Base-by-base conservation (phyloP, 1,139 yeast genomes). In the Yamadazyma dendronema region DNA sequence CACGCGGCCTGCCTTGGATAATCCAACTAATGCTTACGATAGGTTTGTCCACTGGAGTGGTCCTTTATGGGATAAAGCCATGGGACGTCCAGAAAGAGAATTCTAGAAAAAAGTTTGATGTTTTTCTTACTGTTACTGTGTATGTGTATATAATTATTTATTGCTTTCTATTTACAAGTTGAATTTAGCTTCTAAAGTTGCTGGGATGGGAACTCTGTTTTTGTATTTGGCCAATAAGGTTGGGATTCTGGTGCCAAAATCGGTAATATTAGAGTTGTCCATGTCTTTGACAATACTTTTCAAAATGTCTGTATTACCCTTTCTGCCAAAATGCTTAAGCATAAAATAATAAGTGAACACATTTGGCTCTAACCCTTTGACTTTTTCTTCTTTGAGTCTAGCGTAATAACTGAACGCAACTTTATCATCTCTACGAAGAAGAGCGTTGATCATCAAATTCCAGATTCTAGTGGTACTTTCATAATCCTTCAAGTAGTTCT, bases 1-100 rank as follows among this genome's bases (percentile, higher is more conserved):
- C 59, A 96, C 95, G 16, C 77, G 99, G 48, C 98, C 98, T 0
- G 98, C 96, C 1, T 67, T 90, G 48, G 98, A 94, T 59, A 71
- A 71, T 41, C 55, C 79, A 1, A 62, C 67, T 1, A 82, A 74
- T 50, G 87, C 82, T 3, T 54, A 61, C 35, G 97, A 88, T 58
- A 72, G 97, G 44, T 65, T 82, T 42, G 57, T 59, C 29, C 77
- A 71, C 49, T 71, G 74, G 74, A 56, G 65, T 12, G 53, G 47
- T 13, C 77, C 77, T 1, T 48, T 68, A 33, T 71, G 71, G 66
- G 57, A 54, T 35, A 53, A 59, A 44, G 76, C 77, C 27, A 70
- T 71, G 76, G 76, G 76, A 3, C 67, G 30, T 23, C 16, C 8
- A 8, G 26, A 24, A 19, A 19, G 6, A 7, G 6, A 19, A 19